Evolutionary conservation across 2,329 filamentous ascomycete species (phyloP).

Genomic region (Alternaria postmessia): DNA sequence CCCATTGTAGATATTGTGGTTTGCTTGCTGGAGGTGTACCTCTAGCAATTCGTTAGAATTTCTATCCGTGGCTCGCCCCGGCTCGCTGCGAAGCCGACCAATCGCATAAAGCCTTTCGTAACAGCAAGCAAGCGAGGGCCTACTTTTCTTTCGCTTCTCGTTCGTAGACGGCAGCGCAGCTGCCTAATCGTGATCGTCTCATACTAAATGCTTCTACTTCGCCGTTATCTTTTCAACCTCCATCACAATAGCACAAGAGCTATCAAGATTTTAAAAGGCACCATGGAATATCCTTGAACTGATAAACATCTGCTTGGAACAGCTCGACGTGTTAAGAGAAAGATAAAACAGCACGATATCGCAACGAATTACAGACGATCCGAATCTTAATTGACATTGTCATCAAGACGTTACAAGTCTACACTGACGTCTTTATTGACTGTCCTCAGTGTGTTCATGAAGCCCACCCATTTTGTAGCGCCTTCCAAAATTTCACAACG

Average conservation of each 20-base stretch:
- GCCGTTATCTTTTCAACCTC: not conserved
- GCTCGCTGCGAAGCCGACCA: too few relatives aligned
- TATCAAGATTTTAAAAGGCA: not conserved
- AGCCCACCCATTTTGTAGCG: not conserved
- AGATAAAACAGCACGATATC: not conserved
- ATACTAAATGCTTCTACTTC: not conserved
- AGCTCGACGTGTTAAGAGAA: not conserved
- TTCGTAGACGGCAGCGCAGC: too few relatives aligned
- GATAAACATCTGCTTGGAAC: not conserved
- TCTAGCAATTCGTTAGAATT: too few relatives aligned
- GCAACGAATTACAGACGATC: not conserved
- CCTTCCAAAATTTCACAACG: not conserved
- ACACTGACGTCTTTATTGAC: not conserved
- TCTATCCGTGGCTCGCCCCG: too few relatives aligned
- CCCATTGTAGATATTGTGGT: too few relatives aligned
- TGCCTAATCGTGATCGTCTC: too few relatives aligned
- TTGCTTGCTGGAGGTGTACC: too few relatives aligned
- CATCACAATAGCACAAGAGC: not conserved
- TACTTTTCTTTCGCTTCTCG: too few relatives aligned
- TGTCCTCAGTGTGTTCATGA: not conserved
- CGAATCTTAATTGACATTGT: not conserved
- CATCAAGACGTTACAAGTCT: not conserved
- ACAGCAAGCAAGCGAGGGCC: too few relatives aligned
- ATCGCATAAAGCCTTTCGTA: too few relatives aligned
- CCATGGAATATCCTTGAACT: not conserved